Base-by-base conservation (phyloP, 2,329 filamentous ascomycete species). In the Grosmannia huntii region DNA sequence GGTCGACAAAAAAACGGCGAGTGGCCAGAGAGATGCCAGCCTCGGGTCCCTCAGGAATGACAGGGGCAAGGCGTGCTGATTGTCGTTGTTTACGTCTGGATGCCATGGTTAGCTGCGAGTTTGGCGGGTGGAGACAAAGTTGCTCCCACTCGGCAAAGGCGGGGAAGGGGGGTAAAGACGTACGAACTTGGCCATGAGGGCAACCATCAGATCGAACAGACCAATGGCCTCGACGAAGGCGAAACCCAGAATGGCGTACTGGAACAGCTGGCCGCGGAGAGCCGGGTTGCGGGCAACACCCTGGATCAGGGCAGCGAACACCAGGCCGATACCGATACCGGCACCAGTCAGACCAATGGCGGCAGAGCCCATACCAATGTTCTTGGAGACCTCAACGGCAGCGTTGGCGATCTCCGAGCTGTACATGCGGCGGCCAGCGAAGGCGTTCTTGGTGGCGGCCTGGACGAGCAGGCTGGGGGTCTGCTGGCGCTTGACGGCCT, bases 301-400 rank as follows among this genome's bases (percentile, higher is more conserved):
- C 77, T 88, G 85, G 73, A 95, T 82, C 74, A 95, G 88, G 71
- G 88, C 85, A 73, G 87, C 89, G 84, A 95, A 95, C 73, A 95
- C 89, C 73, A 92, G 85, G 82, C 89, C 89, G 78, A 94, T 95
- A 89, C 89, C 89, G 76, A 94, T 89, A 90, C 89, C 87, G 73
- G 88, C 87, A 86, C 87, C 87, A 73, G 87, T 89, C 71, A 95
- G 87, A 87, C 89, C 89, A 73, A 95, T 90, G 80, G 89, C 89
- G 71, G 89, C 89, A 69, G 85, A 80, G 77, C 87, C 87, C 87
- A 90, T 90, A 83, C 87, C 87, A 71, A 90, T 75, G 85, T 90
- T 90, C 84, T 90, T 87, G 76, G 87, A 90, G 78, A 89, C 87
- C 82, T 90, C 86, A 74, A 91, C 87, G 80, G 91, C 86, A 76